These are phyloP conservation scores for Epichloe aotearoae DNA, from an alignment of 2,329 filamentous ascomycete genomes.

Conservation along the genomic window DNA sequence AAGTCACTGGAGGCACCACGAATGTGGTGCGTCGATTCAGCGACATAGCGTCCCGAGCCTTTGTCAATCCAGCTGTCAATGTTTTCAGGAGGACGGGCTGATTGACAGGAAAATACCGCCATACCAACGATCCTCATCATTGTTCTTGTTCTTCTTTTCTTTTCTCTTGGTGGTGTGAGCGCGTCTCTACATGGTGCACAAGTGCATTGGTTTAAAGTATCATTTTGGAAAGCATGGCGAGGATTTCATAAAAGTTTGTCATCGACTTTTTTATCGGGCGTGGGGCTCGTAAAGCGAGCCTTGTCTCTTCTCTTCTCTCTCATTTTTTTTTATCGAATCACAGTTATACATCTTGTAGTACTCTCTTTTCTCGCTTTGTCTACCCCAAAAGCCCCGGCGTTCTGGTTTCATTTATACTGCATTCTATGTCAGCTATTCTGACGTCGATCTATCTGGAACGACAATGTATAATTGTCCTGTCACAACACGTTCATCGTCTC, in stretches of 20 bases:
- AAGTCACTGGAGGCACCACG: slow-evolving; percentile 53
- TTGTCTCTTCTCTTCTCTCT: not conserved
- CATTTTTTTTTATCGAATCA: not conserved
- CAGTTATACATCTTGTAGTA: not conserved
- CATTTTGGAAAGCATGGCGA: slow-evolving; percentile 23
- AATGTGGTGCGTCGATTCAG: slow-evolving; percentile 60
- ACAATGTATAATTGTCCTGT: not conserved
- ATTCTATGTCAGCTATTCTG: not conserved
- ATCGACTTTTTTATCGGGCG: slow-evolving; percentile 11
- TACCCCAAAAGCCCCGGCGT: not conserved
- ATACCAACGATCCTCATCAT: not conserved
- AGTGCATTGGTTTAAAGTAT: slow-evolving; percentile 9
- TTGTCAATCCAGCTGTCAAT: slow-evolving; percentile 39
- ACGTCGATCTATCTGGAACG: not conserved
- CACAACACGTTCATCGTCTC: not conserved
- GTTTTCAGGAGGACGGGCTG: slow-evolving; percentile 19
- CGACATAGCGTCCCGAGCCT: slow-evolving; percentile 51
- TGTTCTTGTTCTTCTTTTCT: not conserved
- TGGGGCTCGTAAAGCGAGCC: slow-evolving; percentile 9
- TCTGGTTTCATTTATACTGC: not conserved
- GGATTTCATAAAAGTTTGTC: slow-evolving; percentile 16
- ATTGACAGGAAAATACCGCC: not conserved
- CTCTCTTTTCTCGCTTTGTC: not conserved
- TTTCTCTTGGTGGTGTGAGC: not conserved
- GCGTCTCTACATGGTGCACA: no score